Evolutionary conservation across 768 basidiomycete genomes (phyloP).

Genomic region (Trametes coccinea): DNA sequence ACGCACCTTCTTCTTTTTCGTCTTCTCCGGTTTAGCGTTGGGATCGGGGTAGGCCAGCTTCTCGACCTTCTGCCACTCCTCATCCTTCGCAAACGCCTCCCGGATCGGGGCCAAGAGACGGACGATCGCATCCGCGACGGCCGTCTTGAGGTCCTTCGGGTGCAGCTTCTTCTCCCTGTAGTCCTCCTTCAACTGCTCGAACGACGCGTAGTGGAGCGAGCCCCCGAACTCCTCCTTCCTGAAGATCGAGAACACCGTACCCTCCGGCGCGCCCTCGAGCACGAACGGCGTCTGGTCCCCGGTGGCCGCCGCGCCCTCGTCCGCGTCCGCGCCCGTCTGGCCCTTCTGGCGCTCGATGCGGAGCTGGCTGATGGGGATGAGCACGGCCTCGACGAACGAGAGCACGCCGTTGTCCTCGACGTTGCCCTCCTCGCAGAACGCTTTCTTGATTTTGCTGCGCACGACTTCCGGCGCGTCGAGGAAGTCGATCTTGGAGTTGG

Average conservation of each 20-base stretch:
- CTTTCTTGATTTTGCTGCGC: conserved; percentile 85
- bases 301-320: conserved; percentile 46
- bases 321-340: conserved; percentile 40
- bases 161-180: conserved; percentile 79
- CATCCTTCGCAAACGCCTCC: conserved; percentile 68
- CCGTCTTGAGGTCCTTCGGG: conserved; percentile 85
- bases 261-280: conserved; percentile 68
- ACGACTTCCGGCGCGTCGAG: conserved; percentile 84
- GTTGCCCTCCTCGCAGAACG: conserved; percentile 95
- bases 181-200: conserved; percentile 66
- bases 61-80: conserved; percentile 80
- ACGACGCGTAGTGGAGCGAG: conserved; percentile 68
- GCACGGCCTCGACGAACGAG: conserved; percentile 80
- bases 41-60: conserved; percentile 84
- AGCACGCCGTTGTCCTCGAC: conserved; percentile 86
- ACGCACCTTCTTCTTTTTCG: conserved; percentile 62
- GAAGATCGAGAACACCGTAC: conserved; percentile 77
- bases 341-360: conserved; percentile 60
- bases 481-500: conserved; percentile 98
- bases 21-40: conserved; percentile 58
- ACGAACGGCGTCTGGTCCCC: conserved; percentile 65
- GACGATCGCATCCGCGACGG: conserved; percentile 73
- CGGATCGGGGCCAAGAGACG: conserved; percentile 79
- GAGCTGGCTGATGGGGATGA: conserved; percentile 83
- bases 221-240: conserved; percentile 85